These are phyloP conservation scores for Russula compacta DNA, from an alignment of 768 basidiomycete species.

Conservation along the genomic window DNA sequence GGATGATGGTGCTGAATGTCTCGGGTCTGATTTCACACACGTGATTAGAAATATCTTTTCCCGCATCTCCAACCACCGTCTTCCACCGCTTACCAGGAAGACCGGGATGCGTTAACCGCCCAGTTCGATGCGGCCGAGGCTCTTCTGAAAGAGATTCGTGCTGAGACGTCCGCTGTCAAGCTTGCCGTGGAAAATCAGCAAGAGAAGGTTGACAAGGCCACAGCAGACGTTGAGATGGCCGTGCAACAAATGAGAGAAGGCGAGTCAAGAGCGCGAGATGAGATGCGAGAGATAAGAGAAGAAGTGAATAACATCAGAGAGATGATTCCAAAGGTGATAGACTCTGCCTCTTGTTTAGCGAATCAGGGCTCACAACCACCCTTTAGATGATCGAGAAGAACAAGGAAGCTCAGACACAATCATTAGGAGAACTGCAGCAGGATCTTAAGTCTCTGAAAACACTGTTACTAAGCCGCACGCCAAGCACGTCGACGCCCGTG, in stretches of 20 bases:
- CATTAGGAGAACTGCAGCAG: constrained; percentile 80
- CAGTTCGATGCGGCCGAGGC: constrained; percentile 88
- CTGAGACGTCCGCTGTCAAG: constrained; percentile 64
- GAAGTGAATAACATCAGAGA: constrained; percentile 87
- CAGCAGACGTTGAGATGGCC: constrained; percentile 60
- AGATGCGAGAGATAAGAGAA: constrained; percentile 85
- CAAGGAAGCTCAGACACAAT: constrained; percentile 75
- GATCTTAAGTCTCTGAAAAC: constrained; percentile 94
- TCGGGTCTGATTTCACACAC: background rate
- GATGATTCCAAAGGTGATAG: constrained; percentile 80
- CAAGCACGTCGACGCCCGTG: constrained; percentile 39
- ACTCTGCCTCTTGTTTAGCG: background rate
- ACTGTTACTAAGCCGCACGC: constrained; percentile 67
- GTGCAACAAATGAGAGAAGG: constrained; percentile 70
- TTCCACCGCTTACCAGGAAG: constrained; percentile 80
- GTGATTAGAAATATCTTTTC: constrained; percentile 70
- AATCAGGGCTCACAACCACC: constrained; percentile 1
- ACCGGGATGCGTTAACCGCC: constrained; percentile 72
- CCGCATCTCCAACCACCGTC: constrained; percentile 88
- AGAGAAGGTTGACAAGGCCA: constrained; percentile 59
- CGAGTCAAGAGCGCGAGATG: constrained; percentile 71
- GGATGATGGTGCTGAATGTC: background rate
- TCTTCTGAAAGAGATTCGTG: constrained; percentile 70
- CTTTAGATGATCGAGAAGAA: constrained; percentile 89
- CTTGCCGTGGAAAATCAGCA: constrained; percentile 69